Evolutionary conservation across 306 rosid genomes (phyloP).

Genomic region (Mucuna pruriens): DNA sequence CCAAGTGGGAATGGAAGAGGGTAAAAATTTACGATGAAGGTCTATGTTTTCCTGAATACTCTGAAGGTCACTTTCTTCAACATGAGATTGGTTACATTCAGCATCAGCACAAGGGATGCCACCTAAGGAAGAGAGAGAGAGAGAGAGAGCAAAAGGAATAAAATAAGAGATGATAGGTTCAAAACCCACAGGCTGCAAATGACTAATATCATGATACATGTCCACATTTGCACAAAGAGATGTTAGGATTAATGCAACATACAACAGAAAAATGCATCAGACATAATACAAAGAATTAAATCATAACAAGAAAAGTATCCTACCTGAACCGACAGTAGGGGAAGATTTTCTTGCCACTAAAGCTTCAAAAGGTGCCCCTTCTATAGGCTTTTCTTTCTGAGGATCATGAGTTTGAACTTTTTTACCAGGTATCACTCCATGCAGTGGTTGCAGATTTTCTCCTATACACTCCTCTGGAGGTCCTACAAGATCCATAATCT

Average conservation of each 20-base stretch:
- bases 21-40: conserved; percentile 40
- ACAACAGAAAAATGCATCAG: neutral
- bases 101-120: conserved; percentile 17
- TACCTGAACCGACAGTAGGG: conserved; percentile 38
- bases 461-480: conserved; percentile 22
- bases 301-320: conserved; percentile 6
- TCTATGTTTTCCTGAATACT: conserved; percentile 31
- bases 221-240: conserved; percentile 10
- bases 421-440: conserved; percentile 20
- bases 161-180: conserved; percentile 12
- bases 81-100: conserved; percentile 31
- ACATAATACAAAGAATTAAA: conserved; percentile 1
- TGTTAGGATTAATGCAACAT: conserved; percentile 16
- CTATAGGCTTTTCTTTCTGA: conserved; percentile 26
- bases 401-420: conserved; percentile 29
- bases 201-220: neutral
- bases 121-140: conserved; percentile 37
- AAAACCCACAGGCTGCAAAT: conserved; percentile 16
- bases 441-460: conserved; percentile 8
- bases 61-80: conserved; percentile 37
- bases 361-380: conserved; percentile 20
- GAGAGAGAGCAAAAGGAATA: neutral
- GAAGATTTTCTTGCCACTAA: conserved; percentile 14
- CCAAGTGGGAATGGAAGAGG: conserved; percentile 62
- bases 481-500: conserved; percentile 36